Base-by-base conservation (phyloP, 306 rosid species). In the Notholithocarpus densiflorus region DNA sequence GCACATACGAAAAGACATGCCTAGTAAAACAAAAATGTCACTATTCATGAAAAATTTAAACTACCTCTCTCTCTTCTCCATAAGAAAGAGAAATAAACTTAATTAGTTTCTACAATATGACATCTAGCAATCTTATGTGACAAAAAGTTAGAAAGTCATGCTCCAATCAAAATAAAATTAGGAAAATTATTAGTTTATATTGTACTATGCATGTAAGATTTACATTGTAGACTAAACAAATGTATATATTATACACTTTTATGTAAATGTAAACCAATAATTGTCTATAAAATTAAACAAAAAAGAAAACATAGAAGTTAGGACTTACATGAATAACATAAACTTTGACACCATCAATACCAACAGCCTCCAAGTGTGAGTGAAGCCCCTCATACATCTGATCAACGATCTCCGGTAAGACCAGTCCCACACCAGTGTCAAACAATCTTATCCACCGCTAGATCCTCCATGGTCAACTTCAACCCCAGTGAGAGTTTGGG, bases 291-390 rank as follows among this genome's bases (percentile, higher is more conserved):
- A 6, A 31, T 24, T 5, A 3, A 17, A 23, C 2, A 0, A 55
- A 29, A 23, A 56, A 48, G 56, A 32, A 21, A 20, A n/a, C 1
- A 11, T 0, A 4, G 5, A 12, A 20, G 12, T 19, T 27, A 13
- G 17, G 4, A 89, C 95, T 89, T 88, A 92, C 98, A 32, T 92
- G 98, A 59, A 95, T 95, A 64, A 95, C 98, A 76, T 95, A 98
- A 26, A 95, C 93, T 56, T 95, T 95, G 81, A 95, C 96, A 2
- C 98, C 98, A 55, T 95, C 98, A 26, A 95, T 91, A 5, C 98
- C 98, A 0, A 87, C 88, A 0, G 82, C 56, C 4, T 91, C 89
- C 87, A 92, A 72, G 74, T 86, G 92, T 2, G 92, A 76, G 77
- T 95, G 98, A 75, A 95, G 84, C 3, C 98, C 96, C 74, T 91